Conservation (phyloP, 169 alveolate species). For the Toxoplasma gondii region DNA sequence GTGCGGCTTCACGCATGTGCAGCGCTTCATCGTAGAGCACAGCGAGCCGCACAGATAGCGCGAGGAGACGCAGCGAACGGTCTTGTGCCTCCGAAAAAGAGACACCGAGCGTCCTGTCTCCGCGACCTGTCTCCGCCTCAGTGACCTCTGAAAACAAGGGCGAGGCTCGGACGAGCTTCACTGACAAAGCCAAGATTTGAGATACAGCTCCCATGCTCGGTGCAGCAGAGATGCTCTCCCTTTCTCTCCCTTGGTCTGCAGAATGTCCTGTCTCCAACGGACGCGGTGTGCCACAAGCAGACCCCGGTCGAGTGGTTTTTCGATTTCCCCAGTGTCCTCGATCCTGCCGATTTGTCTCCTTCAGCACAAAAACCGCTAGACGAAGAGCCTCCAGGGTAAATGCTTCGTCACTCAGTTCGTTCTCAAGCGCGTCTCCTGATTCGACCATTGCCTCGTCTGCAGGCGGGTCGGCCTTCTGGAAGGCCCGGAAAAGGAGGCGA, state of each 20-base stretch:
- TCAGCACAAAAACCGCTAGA: neutral
- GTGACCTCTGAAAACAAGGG: no score
- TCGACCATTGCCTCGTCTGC: neutral
- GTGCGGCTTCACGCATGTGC: neutral
- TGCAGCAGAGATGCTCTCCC: neutral
- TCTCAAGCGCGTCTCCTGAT: neutral
- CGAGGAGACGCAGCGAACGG: neutral
- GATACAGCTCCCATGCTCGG: neutral
- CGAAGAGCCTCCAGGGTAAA: neutral
- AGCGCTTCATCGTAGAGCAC: neutral
- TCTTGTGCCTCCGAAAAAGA: neutral
- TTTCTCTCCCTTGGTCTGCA: neutral
- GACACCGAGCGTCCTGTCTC: neutral
- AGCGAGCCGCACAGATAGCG: neutral
- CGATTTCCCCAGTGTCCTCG: no score
- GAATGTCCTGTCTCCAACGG: no score
- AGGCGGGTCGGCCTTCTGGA: neutral
- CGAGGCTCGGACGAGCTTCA: neutral
- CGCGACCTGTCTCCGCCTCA: no score
- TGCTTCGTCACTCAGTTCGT: neutral
- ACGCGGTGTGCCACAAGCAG: no score
- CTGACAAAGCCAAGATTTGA: neutral
- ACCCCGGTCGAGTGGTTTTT: no score
- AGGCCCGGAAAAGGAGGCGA: neutral
- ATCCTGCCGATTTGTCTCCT: neutral